Conservation (phyloP, 805 yeast species). For the Starmerella khaoyaiensis region DNA sequence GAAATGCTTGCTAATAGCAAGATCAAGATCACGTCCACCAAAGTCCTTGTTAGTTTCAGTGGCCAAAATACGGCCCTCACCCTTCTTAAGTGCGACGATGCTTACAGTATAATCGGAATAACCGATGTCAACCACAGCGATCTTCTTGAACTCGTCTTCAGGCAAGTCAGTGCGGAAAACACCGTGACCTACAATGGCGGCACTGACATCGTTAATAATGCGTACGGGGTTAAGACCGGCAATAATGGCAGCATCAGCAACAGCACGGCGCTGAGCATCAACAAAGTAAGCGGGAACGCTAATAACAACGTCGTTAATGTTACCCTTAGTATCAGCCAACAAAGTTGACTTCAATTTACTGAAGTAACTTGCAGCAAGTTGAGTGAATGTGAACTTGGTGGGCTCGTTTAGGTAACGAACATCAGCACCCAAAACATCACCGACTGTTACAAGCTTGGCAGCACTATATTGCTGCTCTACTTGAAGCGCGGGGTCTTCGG, state of each 20-base stretch:
- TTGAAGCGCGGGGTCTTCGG: slow-evolving; percentile 62
- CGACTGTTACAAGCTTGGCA: slow-evolving; percentile 53
- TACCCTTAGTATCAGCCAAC: slow-evolving; percentile 65
- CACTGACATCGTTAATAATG: slow-evolving; percentile 92
- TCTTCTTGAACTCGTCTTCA: slow-evolving; percentile 78
- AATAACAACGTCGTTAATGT: slow-evolving; percentile 74
- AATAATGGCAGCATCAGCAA: slow-evolving; percentile 85
- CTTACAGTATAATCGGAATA: slow-evolving; percentile 89
- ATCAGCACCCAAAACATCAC: slow-evolving; percentile 69
- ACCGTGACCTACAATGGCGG: slow-evolving; percentile 99
- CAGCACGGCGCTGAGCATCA: slow-evolving; percentile 92
- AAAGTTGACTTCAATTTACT: slow-evolving; percentile 78
- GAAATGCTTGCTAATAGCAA: slow-evolving; percentile 86
- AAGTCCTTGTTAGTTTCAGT: slow-evolving; percentile 89
- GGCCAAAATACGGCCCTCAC: slow-evolving; percentile 87
- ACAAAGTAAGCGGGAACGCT: slow-evolving; percentile 97
- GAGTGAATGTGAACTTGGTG: slow-evolving; percentile 71
- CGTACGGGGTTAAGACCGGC: slow-evolving; percentile 98
- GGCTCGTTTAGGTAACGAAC: slow-evolving; percentile 74
- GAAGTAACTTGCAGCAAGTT: slow-evolving; percentile 88
- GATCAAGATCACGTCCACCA: slow-evolving; percentile 96
- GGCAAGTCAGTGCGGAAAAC: slow-evolving; percentile 91
- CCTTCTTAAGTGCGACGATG: slow-evolving; percentile 83
- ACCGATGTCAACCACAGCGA: slow-evolving; percentile 93
- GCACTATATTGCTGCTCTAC: slow-evolving; percentile 64